Percentiles rank a stretch among this genome's conserved stretches.
These are phyloP conservation scores for Aspergillus aculeatus DNA, from an alignment of 2,329 filamentous ascomycete genomes.

Conservation along the genomic window DNA sequence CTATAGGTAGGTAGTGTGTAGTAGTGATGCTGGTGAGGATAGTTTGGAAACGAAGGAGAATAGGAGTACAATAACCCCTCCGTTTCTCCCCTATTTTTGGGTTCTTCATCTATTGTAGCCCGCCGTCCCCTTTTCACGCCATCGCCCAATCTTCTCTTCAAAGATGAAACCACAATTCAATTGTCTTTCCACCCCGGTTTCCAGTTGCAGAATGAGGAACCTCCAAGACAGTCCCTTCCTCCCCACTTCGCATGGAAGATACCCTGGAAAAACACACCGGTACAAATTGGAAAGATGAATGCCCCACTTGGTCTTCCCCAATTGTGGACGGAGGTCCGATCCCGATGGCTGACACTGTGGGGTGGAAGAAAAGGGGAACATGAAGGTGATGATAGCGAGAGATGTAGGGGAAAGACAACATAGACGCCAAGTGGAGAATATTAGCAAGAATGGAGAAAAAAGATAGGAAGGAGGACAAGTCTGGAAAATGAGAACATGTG, in stretches of 20 bases:
- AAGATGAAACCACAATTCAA: not conserved
- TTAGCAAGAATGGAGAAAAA: constrained; percentile 8
- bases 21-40: not conserved
- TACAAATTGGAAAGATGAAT: not conserved
- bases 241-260: not conserved
- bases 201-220: not conserved
- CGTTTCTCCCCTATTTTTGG: not conserved
- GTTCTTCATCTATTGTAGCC: not conserved
- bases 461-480: not conserved
- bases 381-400: not conserved
- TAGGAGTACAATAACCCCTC: not conserved
- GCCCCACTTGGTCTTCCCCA: not conserved
- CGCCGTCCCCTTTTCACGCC: not conserved
- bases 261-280: not conserved
- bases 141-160: not conserved
- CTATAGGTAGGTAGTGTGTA: not conserved
- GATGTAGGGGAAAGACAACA: not conserved
- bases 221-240: not conserved
- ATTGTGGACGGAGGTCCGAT: not conserved
- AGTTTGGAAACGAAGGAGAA: not conserved
- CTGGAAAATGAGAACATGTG: constrained; percentile 4
- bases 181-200: not conserved
- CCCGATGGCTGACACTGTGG: not conserved
- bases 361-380: not conserved
- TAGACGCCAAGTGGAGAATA: constrained; percentile 8